Conservation (phyloP, 257 asterid genomes). For the Ilex asprella region DNA sequence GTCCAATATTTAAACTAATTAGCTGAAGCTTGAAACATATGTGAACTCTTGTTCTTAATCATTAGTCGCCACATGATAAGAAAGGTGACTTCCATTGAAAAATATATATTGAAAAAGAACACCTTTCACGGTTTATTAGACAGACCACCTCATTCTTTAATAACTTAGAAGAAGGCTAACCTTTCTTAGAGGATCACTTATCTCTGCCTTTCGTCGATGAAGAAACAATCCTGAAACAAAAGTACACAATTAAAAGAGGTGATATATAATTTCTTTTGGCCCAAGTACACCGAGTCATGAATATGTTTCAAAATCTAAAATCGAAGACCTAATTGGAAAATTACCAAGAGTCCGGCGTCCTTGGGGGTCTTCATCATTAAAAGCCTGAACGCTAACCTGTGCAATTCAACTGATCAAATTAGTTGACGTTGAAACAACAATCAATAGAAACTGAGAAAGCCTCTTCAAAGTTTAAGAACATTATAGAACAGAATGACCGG, state of each 20-base stretch:
- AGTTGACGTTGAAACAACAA: neutral
- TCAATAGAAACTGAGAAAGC: neutral
- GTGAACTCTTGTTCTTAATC: neutral
- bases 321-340: constrained; percentile 4
- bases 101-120: neutral
- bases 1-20: too few species aligned
- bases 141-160: neutral
- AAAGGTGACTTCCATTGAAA: neutral
- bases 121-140: neutral
- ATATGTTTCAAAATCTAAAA: constrained; percentile 5
- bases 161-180: constrained; percentile 24
- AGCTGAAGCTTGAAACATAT: neutral
- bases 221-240: constrained; percentile 75
- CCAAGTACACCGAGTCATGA: too few species aligned
- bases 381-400: constrained; percentile 94
- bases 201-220: constrained; percentile 95
- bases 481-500: neutral
- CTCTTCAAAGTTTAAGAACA: neutral
- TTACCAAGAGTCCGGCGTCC: constrained; percentile 97
- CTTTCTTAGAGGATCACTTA: constrained; percentile 68
- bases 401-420: constrained; percentile 25
- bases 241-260: constrained; percentile 5
- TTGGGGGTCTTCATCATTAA: constrained; percentile 93
- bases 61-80: neutral
- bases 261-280: neutral